These are phyloP conservation scores for Hymenoscyphus linearis DNA, from an alignment of 2,329 filamentous ascomycete species.

Conservation along the genomic window DNA sequence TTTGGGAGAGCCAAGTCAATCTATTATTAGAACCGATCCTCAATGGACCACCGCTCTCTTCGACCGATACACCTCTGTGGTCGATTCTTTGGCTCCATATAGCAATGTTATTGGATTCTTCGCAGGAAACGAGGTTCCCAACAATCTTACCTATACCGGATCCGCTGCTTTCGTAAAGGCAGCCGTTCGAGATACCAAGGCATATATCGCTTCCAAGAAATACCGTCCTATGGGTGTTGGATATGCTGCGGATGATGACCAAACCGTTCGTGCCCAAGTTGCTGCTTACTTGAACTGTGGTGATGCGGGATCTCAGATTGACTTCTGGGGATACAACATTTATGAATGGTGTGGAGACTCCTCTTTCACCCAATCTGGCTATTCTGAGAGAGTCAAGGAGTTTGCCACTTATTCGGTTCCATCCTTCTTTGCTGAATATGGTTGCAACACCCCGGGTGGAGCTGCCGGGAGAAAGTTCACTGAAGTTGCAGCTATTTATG, in stretches of 20 bases:
- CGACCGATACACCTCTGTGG: conserved; percentile 73
- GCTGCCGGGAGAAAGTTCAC: conserved; percentile 61
- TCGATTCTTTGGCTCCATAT: conserved; percentile 77
- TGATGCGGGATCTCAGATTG: conserved; percentile 59
- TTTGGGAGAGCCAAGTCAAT: conserved; percentile 70
- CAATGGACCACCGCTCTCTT: conserved; percentile 75
- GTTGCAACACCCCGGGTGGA: conserved; percentile 66
- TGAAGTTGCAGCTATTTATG: conserved; percentile 78
- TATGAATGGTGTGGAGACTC: conserved; percentile 96
- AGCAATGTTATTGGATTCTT: conserved; percentile 95
- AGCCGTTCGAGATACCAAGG: conserved; percentile 90
- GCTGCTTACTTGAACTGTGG: conserved; percentile 94
- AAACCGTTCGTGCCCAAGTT: conserved; percentile 71
- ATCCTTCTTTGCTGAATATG: conserved; percentile 97
- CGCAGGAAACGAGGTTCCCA: conserved; percentile 94
- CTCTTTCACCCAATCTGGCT: conserved; percentile 69
- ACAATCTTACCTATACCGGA: conserved; percentile 77
- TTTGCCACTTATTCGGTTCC: conserved; percentile 85
- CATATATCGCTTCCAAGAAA: conserved; percentile 75
- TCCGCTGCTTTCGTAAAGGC: conserved; percentile 96
- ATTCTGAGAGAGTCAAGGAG: conserved; percentile 73
- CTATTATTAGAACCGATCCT: conserved; percentile 78
- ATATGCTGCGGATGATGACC: conserved; percentile 92
- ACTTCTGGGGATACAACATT: conserved; percentile 99
- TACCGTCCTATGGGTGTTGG: conserved; percentile 81